Conservation (phyloP, 768 basidiomycete genomes). For the Hygrophorus russula region DNA sequence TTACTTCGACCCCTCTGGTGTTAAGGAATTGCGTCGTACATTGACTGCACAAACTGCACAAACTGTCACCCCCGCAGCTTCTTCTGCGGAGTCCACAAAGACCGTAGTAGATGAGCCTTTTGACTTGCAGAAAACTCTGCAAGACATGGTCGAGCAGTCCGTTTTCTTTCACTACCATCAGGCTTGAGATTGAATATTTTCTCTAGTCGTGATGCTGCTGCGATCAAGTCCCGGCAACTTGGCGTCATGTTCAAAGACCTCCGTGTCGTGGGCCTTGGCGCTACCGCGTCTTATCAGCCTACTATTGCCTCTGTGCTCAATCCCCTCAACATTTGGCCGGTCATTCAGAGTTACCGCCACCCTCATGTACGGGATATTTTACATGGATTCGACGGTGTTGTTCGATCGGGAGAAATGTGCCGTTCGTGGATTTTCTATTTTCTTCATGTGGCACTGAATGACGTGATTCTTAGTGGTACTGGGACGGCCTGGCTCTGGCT, state of each 20-base stretch:
- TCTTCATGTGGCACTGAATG: neutral
- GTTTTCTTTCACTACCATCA: constrained; percentile 4
- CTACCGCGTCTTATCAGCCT: constrained; percentile 39
- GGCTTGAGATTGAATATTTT: neutral
- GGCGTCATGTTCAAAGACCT: constrained; percentile 53
- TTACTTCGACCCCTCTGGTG: constrained; percentile 35
- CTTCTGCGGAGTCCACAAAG: constrained; percentile 12
- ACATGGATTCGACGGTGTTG: constrained; percentile 48
- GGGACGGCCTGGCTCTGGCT: constrained; percentile 79
- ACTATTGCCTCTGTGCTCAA: constrained; percentile 59
- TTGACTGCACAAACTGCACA: constrained; percentile 8
- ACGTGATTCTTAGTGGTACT: constrained; percentile 48
- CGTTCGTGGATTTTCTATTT: constrained; percentile 34
- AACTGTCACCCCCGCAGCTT: no score
- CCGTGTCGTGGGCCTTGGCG: constrained; percentile 47
- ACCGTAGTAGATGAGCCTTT: constrained; percentile 16
- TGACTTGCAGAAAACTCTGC: constrained; percentile 20
- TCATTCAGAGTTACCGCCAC: constrained; percentile 36
- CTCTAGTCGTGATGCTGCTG: constrained; percentile 33
- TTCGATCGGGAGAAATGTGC: constrained; percentile 69
- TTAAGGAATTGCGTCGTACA: constrained; percentile 17
- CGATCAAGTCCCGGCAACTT: constrained; percentile 41
- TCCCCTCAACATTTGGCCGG: constrained; percentile 30
- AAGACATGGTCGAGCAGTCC: constrained; percentile 15
- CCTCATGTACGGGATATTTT: constrained; percentile 57